Percentiles rank a stretch among this genome's conserved stretches.
These are phyloP conservation scores for Phytophthora brassicae DNA, from an alignment of 352 stramenopile species.

Conservation along the genomic window DNA sequence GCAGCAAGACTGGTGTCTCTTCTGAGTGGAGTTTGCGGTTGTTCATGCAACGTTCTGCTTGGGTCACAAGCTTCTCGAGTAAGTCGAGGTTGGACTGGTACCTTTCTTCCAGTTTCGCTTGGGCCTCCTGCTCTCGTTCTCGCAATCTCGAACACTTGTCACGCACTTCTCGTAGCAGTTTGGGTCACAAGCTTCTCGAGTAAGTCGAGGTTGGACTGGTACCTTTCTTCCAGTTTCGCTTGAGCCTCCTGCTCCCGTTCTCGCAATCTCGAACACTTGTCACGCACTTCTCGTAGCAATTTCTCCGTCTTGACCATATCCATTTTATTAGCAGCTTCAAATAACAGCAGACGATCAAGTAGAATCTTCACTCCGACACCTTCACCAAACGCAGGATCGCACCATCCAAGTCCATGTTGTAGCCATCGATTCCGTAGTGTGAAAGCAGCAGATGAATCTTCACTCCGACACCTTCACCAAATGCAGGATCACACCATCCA, in stretches of 20 bases:
- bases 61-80: constrained; percentile 52
- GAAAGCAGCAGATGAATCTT: constrained; percentile 53
- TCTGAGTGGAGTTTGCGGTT: constrained; percentile 79
- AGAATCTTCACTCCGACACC: constrained; percentile 69
- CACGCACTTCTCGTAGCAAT: constrained; percentile 57
- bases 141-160: constrained; percentile 64
- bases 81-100: constrained; percentile 45
- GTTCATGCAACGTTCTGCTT: constrained; percentile 67
- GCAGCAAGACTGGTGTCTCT: constrained; percentile 58
- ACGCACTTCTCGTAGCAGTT: constrained; percentile 60
- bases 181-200: constrained; percentile 55
- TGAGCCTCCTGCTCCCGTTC: constrained; percentile 46
- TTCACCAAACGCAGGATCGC: constrained; percentile 43
- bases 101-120: constrained; percentile 39
- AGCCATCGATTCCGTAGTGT: constrained; percentile 70
- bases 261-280: constrained; percentile 62
- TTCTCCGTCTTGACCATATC: constrained; percentile 70
- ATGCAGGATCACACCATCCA: constrained; percentile 60
- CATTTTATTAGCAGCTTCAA: constrained; percentile 75
- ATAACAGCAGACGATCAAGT: constrained; percentile 53
- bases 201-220: constrained; percentile 39
- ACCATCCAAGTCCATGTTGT: constrained; percentile 65
- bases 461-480: constrained; percentile 53
- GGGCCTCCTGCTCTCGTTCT: constrained; percentile 42
- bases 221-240: constrained; percentile 42